Base-by-base conservation (phyloP, 2,329 filamentous ascomycete genomes). In the Beauveria sp. region DNA sequence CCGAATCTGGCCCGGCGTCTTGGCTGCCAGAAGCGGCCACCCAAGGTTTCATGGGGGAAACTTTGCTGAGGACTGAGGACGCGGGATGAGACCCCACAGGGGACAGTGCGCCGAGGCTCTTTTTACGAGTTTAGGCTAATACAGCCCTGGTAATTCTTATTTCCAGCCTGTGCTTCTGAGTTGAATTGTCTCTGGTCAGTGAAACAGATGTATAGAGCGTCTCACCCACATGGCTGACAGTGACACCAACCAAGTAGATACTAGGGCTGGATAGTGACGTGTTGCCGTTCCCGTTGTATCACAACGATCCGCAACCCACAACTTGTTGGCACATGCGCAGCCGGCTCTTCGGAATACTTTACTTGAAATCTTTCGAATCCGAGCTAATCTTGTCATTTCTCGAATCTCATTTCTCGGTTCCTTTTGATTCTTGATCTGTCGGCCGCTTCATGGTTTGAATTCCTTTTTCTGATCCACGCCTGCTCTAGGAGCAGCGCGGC, bases 11-110 rank as follows among this genome's bases (percentile, higher is more conserved):
- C 46, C 43, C 28, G 30, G 55, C 55, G 44, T 59, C 24, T 44
- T 52, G 47, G 47, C 46, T 43, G n/a, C 56, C 56, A 59, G 18
- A 59, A 59, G 47, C 56, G 47, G 56, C 24, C 37, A 20, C 56
- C 37, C 55, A 34, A 37, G 20, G n/a, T 26, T 34, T 22, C 24
- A 40, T 24, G 18, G 22, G 30, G 37, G 55, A 59, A 59, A 59
- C 47, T 44, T 26, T 59, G 47, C 37, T 46, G n/a, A 47, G 34
- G 26, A 44, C 26, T 37, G 14, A 37, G 5, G 9, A 20, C 10
- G 30, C 10, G 26, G 26, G 28, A 40, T n/a, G 26, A 28, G 28
- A 40, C 56, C 26, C 56, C 56, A 59, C 56, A 41, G 22, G 22
- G 40, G 30, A 30, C 43, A 28, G 46, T 43, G 55, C 30, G 56